A percentile compares a stretch with the other conserved stretches of the same genome.
Conservation (phyloP, 1,139 yeast species). For the Torulaspora pretoriensis region DNA sequence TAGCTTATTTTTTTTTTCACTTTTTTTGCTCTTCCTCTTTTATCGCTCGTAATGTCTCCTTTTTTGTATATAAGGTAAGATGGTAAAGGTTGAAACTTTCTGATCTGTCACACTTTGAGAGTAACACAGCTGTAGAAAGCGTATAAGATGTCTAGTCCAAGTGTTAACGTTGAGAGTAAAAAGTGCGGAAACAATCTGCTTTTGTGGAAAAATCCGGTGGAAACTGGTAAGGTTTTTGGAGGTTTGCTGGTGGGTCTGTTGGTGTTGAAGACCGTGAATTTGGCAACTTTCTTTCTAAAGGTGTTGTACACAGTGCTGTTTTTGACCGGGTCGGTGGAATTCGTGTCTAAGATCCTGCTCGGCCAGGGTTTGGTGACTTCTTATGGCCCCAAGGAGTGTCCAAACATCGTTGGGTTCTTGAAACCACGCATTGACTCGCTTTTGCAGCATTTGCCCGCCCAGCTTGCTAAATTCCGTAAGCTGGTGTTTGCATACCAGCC, state of each 20-base stretch:
- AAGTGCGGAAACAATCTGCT: constrained; percentile 44
- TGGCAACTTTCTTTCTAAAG: constrained; percentile 65
- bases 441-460: constrained; percentile 31
- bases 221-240: constrained; percentile 75
- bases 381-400: constrained; percentile 35
- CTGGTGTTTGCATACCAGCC: constrained; percentile 36
- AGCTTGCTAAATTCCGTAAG: constrained; percentile 33
- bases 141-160: constrained; percentile 4
- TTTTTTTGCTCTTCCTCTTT: constrained; percentile 4
- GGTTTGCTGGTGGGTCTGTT: constrained; percentile 55
- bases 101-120: background rate
- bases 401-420: constrained; percentile 39
- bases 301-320: constrained; percentile 35
- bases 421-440: constrained; percentile 43
- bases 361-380: constrained; percentile 71
- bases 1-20: constrained; percentile 1
- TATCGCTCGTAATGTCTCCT: constrained; percentile 10
- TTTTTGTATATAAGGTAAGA: constrained; percentile 4
- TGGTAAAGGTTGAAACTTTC: constrained; percentile 3
- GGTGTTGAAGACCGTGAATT: constrained; percentile 63
- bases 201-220: constrained; percentile 79
- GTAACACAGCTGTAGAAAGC: background rate
- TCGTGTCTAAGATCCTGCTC: constrained; percentile 57
- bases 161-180: constrained; percentile 5
- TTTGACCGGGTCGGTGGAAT: constrained; percentile 66